These are phyloP conservation scores for Pseudogymnoascus sp. DNA, from an alignment of 2,329 filamentous ascomycete genomes.

Conservation along the genomic window DNA sequence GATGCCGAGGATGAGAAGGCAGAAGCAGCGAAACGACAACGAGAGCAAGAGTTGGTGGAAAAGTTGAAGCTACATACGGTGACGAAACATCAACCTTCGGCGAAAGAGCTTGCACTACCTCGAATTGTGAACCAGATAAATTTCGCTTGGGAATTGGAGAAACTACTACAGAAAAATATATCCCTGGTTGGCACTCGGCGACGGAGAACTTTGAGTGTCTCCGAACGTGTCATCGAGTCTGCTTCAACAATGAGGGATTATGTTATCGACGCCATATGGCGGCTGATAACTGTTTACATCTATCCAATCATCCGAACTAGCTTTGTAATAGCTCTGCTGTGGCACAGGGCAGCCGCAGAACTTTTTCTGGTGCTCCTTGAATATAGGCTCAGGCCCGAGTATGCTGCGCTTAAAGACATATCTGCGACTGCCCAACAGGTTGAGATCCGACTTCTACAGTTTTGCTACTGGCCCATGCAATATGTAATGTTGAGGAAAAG, in stretches of 20 bases:
- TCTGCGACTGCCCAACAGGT: conserved; percentile 96
- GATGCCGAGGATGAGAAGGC: conserved; percentile 69
- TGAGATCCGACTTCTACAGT: conserved; percentile 93
- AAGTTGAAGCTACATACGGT: conserved; percentile 89
- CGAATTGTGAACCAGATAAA: conserved; percentile 91
- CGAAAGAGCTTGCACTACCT: conserved; percentile 74
- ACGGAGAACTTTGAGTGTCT: conserved; percentile 83
- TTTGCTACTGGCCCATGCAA: conserved; percentile 98
- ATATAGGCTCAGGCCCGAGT: conserved; percentile 72
- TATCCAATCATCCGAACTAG: conserved; percentile 67
- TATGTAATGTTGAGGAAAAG: conserved; percentile 85
- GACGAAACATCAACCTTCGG: conserved; percentile 65
- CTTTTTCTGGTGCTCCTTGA: conserved; percentile 72
- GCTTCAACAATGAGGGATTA: conserved; percentile 80
- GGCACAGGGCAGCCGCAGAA: conserved; percentile 76
- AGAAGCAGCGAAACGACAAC: conserved; percentile 51
- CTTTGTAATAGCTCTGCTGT: conserved; percentile 73
- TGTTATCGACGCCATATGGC: conserved; percentile 61
- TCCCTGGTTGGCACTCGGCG: conserved; percentile 74
- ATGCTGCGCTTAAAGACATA: conserved; percentile 85
- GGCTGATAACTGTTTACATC: conserved; percentile 66
- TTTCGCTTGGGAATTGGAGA: conserved; percentile 85
- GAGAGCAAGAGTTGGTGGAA: conserved; percentile 64
- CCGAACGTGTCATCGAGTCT: conserved; percentile 88
- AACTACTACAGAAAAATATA: conserved; percentile 81